Base-by-base conservation (phyloP, 148 eudicot species). In the Polygonum maritimum region DNA sequence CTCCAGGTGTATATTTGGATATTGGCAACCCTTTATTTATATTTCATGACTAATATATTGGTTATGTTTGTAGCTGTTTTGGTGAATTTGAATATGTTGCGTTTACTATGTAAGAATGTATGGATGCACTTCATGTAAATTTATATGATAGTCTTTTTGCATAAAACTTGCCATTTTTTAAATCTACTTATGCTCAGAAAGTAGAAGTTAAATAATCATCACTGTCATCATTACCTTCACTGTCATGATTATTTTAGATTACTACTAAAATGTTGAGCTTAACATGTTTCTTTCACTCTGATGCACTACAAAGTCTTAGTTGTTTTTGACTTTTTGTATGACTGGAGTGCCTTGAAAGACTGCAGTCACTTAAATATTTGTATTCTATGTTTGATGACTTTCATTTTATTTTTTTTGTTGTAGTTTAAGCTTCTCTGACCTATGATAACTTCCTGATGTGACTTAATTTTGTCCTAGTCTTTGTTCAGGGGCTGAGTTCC, bases 401-500 rank as follows among this genome's bases (percentile, higher is more conserved):
- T 63, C 18, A 10, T 63, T n/a, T 1, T 10, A 5, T 18, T 4
- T 63, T 33, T 54, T 22, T 52, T 31, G 48, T 3, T 74, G 35
- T 77, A 35, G 31, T n/a, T 44, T 48, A 44, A 5, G 40, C 51
- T 74, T 62, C 5, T 65, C 52, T 57, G 6, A 67, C 18, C 62
- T 38, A 55, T 41, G 35, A 18, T 39, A 45, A n/a, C 51, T 73
- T 11, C 76, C 87, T 88, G 84, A 90, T 77, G 60, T 69, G 73
- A 71, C 84, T 55, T 83, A 57, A 74, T 79, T 79, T 79, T 82
- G 33, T 80, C 44, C 45, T 85, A 90, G 97, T 83, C 92, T 92
- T 80, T 95, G 92, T 82, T 85, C 98, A 84, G 98, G 97, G 80
- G 97, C 94, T 26, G 96, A 95, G 78, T 90, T 81, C 85, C 76